Percentiles rank a stretch among this genome's conserved stretches.
Evolutionary conservation across 2,329 filamentous ascomycete genomes (phyloP).

Genomic region (Microsporum canis): DNA sequence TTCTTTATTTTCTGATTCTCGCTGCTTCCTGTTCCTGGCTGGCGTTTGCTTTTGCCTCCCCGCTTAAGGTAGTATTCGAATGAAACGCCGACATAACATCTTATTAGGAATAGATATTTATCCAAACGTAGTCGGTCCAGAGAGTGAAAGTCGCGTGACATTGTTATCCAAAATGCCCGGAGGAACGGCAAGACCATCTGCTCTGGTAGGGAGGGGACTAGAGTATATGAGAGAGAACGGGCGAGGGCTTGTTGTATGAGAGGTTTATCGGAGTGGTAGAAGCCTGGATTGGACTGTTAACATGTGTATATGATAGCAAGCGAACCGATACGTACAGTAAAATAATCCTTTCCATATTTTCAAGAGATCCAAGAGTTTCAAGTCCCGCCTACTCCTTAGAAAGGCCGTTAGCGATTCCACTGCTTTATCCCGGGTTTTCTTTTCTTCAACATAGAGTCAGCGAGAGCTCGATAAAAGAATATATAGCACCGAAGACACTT

Average conservation of each 20-base stretch:
- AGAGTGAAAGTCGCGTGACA: constrained; percentile 56
- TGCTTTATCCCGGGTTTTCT: constrained; percentile 64
- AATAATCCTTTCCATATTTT: constrained; percentile 95
- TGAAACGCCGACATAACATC: constrained; percentile 63
- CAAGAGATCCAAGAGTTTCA: constrained; percentile 59
- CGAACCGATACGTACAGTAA: constrained; percentile 47
- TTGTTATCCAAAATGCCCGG: constrained; percentile 59
- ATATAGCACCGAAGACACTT: constrained; percentile 23
- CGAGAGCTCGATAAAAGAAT: constrained; percentile 9
- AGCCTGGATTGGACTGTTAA: constrained; percentile 38
- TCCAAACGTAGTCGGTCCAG: constrained; percentile 73
- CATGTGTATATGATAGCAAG: neutral
- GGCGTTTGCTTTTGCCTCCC: constrained; percentile 10
- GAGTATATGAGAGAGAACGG: constrained; percentile 56
- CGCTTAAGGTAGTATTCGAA: constrained; percentile 39
- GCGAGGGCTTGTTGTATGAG: constrained; percentile 77
- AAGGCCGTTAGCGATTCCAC: constrained; percentile 66
- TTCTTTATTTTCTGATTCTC: constrained; percentile 20
- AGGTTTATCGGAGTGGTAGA: constrained; percentile 89
- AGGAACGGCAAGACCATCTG: constrained; percentile 39
- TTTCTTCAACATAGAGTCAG: constrained; percentile 44
- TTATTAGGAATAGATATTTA: constrained; percentile 80
- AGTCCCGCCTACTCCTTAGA: constrained; percentile 52
- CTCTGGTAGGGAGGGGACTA: constrained; percentile 51
- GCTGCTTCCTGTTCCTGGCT: neutral